Evolutionary conservation across 225 moss, liverwort and hornwort species (phyloP).

Genomic region (Physcomitrium patens): DNA sequence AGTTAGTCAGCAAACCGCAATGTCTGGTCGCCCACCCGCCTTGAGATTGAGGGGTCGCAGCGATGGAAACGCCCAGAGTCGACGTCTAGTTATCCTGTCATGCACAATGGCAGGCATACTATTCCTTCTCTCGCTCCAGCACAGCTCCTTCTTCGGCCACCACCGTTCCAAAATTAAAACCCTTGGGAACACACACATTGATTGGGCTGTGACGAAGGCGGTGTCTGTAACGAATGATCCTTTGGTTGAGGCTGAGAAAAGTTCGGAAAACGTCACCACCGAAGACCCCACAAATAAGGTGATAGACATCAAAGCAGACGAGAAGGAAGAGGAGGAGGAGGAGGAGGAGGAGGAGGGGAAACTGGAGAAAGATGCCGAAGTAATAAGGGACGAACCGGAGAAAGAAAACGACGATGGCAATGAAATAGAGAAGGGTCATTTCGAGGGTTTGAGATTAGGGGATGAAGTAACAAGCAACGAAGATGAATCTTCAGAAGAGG

Average conservation of each 20-base stretch:
- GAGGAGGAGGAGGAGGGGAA: conserved; percentile 25
- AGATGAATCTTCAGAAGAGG: conserved; percentile 33
- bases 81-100: conserved; percentile 50
- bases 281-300: not conserved
- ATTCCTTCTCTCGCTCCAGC: conserved; percentile 65
- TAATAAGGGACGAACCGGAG: not conserved
- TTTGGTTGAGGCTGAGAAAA: conserved; percentile 3
- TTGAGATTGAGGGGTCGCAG: conserved; percentile 65
- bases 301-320: not conserved
- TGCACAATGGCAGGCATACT: conserved; percentile 63
- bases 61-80: conserved; percentile 51
- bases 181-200: not conserved
- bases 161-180: conserved; percentile 23
- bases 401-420: conserved; percentile 11
- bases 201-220: conserved; percentile 32
- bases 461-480: conserved; percentile 45
- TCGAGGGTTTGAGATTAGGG: conserved; percentile 33
- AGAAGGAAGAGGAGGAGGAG: conserved; percentile 2
- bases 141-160: conserved; percentile 57
- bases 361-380: conserved; percentile 5
- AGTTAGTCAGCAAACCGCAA: conserved; percentile 13
- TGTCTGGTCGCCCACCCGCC: conserved; percentile 47
- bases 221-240: conserved; percentile 29
- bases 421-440: conserved; percentile 41
- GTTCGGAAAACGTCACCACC: not conserved